Base-by-base conservation (phyloP, 495 filamentous ascomycete species). In the Cryomyces minteri region DNA sequence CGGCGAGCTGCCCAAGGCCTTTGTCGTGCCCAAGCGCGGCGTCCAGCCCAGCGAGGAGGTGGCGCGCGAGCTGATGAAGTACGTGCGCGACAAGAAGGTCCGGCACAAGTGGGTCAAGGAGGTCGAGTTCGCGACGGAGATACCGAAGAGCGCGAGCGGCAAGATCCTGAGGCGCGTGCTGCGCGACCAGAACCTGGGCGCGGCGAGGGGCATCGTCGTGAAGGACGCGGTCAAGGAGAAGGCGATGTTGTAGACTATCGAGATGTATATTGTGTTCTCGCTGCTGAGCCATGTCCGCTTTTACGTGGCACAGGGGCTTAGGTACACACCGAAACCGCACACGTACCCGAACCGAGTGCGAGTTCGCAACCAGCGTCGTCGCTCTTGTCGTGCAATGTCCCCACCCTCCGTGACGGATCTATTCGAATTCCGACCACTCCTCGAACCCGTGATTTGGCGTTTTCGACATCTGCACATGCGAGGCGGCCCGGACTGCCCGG, bases 91-190 rank as follows among this genome's bases (percentile, higher is more conserved):
- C 52, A 72, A 69, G 44, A 80, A 77, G 58, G 67, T 72, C 7
- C 66, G 70, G 55, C 67, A 77, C 46, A 84, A 82, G 61, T 79
- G 74, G 72, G 56, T 83, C n/a, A 65, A 66, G 46, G 77, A 70
- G 56, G 57, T 82, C 10, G 74, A 80, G 55, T 74, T 82, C 57
- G 52, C 78, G 6, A 57, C 69, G 12, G 68, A 66, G 46, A 73
- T 82, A 39, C 79, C 79, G n/a, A 80, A 80, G 62, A 76, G 70
- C 53, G 69, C 77, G 0, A 76, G 69, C 49, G 77, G 77, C 11
- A 82, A 81, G 65, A 83, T 83, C 12, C 57, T 82, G 51, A 68
- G 77, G 48, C 60, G 73, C 45, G 55, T 76, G 48, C 56, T 83
- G 46, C 65, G 70, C 42, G 64, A 71, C 39, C 55, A 49, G 46